Evolutionary conservation across 1,139 yeast species (phyloP).

Genomic region (Wickerhamomyces sp.): DNA sequence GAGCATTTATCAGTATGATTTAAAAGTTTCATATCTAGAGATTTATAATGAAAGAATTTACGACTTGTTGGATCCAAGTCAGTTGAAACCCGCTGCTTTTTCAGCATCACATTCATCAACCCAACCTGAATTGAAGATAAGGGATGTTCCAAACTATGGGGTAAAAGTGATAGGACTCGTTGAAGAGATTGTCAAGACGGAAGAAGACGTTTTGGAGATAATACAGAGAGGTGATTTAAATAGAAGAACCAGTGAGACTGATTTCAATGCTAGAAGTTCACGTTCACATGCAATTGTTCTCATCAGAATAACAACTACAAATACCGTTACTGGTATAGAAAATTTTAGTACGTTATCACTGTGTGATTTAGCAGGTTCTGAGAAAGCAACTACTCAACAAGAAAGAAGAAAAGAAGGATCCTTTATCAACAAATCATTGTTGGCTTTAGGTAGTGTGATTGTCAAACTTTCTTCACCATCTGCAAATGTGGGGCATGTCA

Average conservation of each 20-base stretch:
- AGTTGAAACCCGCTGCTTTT: constrained; percentile 15
- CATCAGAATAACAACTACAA: constrained; percentile 48
- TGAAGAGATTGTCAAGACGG: constrained; percentile 50
- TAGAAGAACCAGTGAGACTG: constrained; percentile 84
- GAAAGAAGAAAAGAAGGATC: constrained; percentile 90
- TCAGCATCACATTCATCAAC: constrained; percentile 3
- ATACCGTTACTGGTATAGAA: constrained; percentile 37
- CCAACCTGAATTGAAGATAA: constrained; percentile 52
- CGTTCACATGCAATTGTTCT: constrained; percentile 92
- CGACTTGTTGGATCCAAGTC: constrained; percentile 49
- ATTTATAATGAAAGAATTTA: constrained; percentile 84
- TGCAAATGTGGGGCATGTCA: constrained; percentile 50
- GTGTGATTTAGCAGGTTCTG: constrained; percentile 96
- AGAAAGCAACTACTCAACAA: constrained; percentile 74
- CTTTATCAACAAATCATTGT: constrained; percentile 80
- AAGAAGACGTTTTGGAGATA: constrained; percentile 55
- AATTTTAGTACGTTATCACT: constrained; percentile 66
- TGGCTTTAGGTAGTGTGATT: constrained; percentile 87
- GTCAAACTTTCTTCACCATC: constrained; percentile 57
- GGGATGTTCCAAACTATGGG: constrained; percentile 73
- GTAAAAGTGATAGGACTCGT: constrained; percentile 73
- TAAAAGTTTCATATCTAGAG: constrained; percentile 73
- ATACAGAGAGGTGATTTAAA: constrained; percentile 68
- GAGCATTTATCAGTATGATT: constrained; percentile 32
- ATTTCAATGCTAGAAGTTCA: constrained; percentile 76